These are phyloP conservation scores for Bodo saltans DNA, from an alignment of 78 protist genomes.

Conservation along the genomic window DNA sequence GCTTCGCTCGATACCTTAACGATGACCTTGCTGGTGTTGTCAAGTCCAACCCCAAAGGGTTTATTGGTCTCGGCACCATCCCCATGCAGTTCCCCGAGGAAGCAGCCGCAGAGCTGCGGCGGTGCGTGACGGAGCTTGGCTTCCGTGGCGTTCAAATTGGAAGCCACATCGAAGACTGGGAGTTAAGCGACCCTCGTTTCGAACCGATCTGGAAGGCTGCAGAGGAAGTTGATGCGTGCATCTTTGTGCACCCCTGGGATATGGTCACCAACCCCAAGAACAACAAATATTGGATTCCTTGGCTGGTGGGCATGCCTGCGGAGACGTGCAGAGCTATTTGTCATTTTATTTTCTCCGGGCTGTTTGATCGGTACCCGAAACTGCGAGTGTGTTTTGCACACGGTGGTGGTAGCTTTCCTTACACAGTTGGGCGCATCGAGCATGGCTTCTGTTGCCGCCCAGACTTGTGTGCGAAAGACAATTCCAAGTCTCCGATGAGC, in stretches of 20 bases:
- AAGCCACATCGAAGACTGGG: constrained; percentile 72
- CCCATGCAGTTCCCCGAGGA: constrained; percentile 82
- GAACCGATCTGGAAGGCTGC: constrained; percentile 72
- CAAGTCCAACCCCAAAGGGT: constrained; percentile 65
- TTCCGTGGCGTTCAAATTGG: constrained; percentile 43
- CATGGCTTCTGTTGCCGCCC: constrained; percentile 85
- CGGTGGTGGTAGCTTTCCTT: constrained; percentile 90
- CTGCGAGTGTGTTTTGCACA: constrained; percentile 78
- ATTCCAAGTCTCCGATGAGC: constrained; percentile 44
- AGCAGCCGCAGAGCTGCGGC: constrained; percentile 62
- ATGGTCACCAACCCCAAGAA: constrained; percentile 37
- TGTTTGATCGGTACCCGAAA: constrained; percentile 72
- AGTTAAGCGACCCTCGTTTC: constrained; percentile 65
- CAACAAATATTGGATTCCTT: constrained; percentile 52
- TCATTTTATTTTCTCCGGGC: constrained; percentile 76
- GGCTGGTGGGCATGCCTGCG: constrained; percentile 91
- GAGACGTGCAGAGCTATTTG: constrained; percentile 87
- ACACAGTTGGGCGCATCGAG: constrained; percentile 71
- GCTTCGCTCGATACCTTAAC: constrained; percentile 69
- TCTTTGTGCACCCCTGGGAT: constrained; percentile 94
- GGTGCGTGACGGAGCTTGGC: constrained; percentile 52
- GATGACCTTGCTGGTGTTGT: constrained; percentile 73
- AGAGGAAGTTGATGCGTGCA: constrained; percentile 51
- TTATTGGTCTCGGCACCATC: constrained; percentile 84
- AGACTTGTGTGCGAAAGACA: constrained; percentile 74